These are phyloP conservation scores for Epichloe baconii DNA, from an alignment of 2,329 filamentous ascomycete species.

Conservation along the genomic window DNA sequence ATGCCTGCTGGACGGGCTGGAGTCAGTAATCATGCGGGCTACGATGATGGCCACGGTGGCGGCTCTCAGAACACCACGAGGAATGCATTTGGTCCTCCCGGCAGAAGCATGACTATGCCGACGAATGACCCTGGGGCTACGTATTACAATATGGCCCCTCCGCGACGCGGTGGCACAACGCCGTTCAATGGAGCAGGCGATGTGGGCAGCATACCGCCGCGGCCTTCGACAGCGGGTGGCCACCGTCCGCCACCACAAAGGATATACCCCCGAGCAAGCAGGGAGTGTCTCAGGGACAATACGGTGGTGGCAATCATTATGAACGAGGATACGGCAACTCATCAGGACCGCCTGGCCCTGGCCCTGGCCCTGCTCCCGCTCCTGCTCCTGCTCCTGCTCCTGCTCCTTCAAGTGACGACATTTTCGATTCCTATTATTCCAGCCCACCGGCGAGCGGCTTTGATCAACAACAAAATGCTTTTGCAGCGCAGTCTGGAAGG, in stretches of 20 bases:
- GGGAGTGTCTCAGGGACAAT: conserved; percentile 22
- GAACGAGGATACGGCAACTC: conserved; percentile 20
- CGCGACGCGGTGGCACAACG: conserved; percentile 29
- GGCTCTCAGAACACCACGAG: conserved; percentile 18
- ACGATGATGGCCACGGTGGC: conserved; percentile 14
- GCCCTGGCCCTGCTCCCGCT: too few species aligned
- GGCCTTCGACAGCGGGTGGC: conserved; percentile 42
- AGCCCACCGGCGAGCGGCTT: conserved; percentile 17
- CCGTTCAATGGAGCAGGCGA: conserved; percentile 33
- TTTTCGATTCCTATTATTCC: conserved; percentile 44
- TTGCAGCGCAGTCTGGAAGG: conserved; percentile 10
- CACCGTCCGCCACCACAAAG: conserved; percentile 40
- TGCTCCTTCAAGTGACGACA: conserved; percentile 31
- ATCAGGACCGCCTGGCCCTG: conserved; percentile 7
- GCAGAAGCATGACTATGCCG: conserved; percentile 51
- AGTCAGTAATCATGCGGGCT: conserved; percentile 14
- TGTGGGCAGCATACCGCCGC: conserved; percentile 29
- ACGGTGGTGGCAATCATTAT: conserved; percentile 17
- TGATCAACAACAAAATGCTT: conserved; percentile 12
- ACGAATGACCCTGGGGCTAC: conserved; percentile 31
- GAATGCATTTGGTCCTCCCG: conserved; percentile 36
- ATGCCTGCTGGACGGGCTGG: conserved; percentile 16
- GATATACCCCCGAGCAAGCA: conserved; percentile 30
- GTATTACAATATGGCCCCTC: conserved; percentile 20
- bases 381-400: background rate